A percentile compares a stretch with the other conserved stretches of the same genome.
These are phyloP conservation scores for Pseudonitzschia multistriata DNA, from an alignment of 108 stramenopile species.

Conservation along the genomic window DNA sequence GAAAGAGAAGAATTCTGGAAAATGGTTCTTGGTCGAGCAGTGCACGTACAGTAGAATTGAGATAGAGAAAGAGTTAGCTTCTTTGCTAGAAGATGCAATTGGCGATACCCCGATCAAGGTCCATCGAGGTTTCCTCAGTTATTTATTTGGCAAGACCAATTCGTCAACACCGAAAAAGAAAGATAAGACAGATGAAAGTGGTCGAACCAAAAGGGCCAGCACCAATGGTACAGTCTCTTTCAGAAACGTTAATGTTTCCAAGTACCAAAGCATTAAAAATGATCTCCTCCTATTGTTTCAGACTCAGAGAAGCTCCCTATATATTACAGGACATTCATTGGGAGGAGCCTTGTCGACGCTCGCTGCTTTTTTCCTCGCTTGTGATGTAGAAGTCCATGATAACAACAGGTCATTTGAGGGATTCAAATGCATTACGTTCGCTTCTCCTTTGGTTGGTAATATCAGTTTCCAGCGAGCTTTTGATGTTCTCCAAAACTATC, in stretches of 20 bases:
- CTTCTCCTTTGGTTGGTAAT: conserved; percentile 62
- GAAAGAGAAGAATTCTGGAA: conserved; percentile 9
- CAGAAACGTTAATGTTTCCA: neutral
- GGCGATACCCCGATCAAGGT: conserved; percentile 40
- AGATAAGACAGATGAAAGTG: neutral
- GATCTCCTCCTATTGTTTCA: neutral
- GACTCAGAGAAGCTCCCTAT: conserved; percentile 16
- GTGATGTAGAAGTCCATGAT: neutral
- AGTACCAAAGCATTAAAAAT: neutral
- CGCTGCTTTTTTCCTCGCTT: conserved; percentile 65
- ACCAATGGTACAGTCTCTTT: neutral
- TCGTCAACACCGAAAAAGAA: no score
- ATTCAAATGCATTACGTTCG: conserved; percentile 61
- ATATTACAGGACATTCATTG: conserved; percentile 74
- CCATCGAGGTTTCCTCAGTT: conserved; percentile 66
- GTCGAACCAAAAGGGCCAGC: neutral
- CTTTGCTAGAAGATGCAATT: neutral
- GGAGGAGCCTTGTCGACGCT: conserved; percentile 76
- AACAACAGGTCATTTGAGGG: neutral
- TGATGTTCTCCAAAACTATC: neutral
- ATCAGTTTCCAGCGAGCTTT: conserved; percentile 41
- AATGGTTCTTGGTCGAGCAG: conserved; percentile 29
- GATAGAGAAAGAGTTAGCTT: conserved; percentile 30
- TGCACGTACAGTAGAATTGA: conserved; percentile 17
- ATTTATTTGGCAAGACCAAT: conserved; percentile 35